A percentile compares a stretch with the other conserved stretches of the same genome.
phyloP scores from a whole-genome alignment of 164 flowering plant species.

The Akebia trifoliata region DNA sequence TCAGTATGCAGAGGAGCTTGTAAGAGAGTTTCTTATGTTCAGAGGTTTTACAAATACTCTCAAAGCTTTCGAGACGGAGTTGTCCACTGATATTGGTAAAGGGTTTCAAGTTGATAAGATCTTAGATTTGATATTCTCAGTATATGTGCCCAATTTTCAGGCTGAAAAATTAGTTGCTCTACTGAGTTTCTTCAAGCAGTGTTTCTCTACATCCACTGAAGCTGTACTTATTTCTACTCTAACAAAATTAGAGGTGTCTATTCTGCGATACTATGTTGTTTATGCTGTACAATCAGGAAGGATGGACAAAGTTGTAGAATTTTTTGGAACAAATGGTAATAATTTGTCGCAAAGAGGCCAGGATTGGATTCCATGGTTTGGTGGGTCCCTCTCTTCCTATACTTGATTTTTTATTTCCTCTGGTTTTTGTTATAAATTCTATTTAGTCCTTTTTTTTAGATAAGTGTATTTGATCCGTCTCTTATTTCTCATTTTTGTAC shows the following conservation, averaged over 20 bases:
- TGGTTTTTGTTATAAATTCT: neutral
- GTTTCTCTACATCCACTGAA: slow-evolving; percentile 55
- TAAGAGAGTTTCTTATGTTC: slow-evolving; percentile 82
- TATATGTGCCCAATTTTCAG: slow-evolving; percentile 66
- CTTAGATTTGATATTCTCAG: slow-evolving; percentile 64
- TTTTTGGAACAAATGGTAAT: slow-evolving; percentile 54
- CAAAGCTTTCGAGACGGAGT: slow-evolving; percentile 65
- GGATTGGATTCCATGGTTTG: slow-evolving; percentile 91
- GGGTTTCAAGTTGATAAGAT: slow-evolving; percentile 87
- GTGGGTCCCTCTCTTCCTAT: slow-evolving; percentile 31
- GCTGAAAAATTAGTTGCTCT: slow-evolving; percentile 60
- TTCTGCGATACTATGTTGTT: slow-evolving; percentile 65
- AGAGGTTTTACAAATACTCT: slow-evolving; percentile 81
- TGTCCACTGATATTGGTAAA: slow-evolving; percentile 73
- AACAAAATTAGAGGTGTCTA: slow-evolving; percentile 64
- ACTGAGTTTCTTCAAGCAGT: slow-evolving; percentile 61
- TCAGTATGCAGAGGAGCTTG: slow-evolving; percentile 84
- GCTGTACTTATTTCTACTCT: slow-evolving; percentile 36
- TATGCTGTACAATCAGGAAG: slow-evolving; percentile 60
- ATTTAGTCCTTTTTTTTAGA: neutral
- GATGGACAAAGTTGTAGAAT: slow-evolving; percentile 65
- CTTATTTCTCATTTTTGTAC: slow-evolving; percentile 2
- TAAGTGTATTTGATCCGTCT: neutral
- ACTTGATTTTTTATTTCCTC: neutral
- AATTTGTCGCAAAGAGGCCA: slow-evolving; percentile 50